These are phyloP conservation scores for Komagataella kurtzmanii DNA, from an alignment of 805 yeast species.

Conservation along the genomic window DNA sequence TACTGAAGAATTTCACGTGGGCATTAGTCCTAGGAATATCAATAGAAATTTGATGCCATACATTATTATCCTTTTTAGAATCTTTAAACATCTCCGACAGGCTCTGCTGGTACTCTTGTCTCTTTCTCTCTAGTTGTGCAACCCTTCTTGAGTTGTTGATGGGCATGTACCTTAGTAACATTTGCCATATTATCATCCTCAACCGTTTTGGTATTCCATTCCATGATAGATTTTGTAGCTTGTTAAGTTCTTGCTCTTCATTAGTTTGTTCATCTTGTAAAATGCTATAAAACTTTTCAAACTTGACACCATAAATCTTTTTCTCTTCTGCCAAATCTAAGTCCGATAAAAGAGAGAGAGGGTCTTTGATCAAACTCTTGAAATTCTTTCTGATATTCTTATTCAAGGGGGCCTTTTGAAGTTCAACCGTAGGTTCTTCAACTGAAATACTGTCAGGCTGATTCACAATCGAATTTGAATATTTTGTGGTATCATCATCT, in stretches of 20 bases:
- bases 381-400: background rate
- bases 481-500: background rate
- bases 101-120: slow-evolving; percentile 77
- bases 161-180: slow-evolving; percentile 81
- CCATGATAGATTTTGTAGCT: slow-evolving; percentile 77
- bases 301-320: background rate
- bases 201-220: slow-evolving; percentile 80
- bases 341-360: background rate
- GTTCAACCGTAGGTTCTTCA: background rate
- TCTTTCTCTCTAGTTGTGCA: slow-evolving; percentile 57
- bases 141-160: slow-evolving; percentile 68
- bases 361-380: background rate
- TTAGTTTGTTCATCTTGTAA: background rate
- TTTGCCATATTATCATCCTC: slow-evolving; percentile 81
- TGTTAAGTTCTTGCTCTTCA: slow-evolving; percentile 23
- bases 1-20: slow-evolving; percentile 57
- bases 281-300: background rate
- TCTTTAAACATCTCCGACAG: slow-evolving; percentile 42
- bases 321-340: background rate
- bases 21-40: slow-evolving; percentile 95
- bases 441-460: background rate
- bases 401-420: background rate
- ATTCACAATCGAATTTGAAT: background rate
- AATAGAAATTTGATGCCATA: slow-evolving; percentile 93
- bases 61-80: slow-evolving; percentile 50